Evolutionary conservation across 176 grass and related monocot genomes (phyloP).

Genomic region (Zea luxurians): DNA sequence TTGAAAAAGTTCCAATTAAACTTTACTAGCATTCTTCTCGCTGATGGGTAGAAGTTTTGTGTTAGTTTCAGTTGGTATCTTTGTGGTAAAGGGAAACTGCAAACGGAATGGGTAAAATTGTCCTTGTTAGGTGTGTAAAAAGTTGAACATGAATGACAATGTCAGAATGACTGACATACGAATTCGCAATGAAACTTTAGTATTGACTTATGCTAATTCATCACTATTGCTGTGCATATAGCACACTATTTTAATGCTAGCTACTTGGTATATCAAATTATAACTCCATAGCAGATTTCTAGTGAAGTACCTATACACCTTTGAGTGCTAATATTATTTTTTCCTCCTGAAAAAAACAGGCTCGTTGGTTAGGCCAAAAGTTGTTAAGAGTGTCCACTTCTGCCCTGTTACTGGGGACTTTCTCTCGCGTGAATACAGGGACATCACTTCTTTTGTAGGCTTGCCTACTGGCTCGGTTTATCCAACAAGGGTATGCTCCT

Average conservation of each 20-base stretch:
- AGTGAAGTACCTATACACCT: not conserved
- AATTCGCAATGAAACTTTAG: conserved; percentile 3
- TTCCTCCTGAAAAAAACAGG: conserved; percentile 45
- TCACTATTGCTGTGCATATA: not conserved
- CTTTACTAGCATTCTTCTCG: conserved; percentile 10
- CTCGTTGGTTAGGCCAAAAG: conserved; percentile 87
- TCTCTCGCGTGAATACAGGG: conserved; percentile 85
- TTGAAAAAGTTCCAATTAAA: not conserved
- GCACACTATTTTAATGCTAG: not conserved
- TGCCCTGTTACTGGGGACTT: conserved; percentile 64
- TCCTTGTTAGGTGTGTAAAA: not conserved
- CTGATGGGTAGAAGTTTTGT: not conserved
- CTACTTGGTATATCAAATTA: not conserved
- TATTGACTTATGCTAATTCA: not conserved
- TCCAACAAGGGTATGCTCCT: conserved; percentile 83
- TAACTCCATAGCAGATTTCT: not conserved
- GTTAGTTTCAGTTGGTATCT: not conserved
- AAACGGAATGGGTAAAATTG: not conserved
- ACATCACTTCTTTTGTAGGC: conserved; percentile 87
- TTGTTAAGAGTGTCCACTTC: conserved; percentile 97
- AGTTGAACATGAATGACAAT: not conserved
- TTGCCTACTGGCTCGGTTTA: conserved; percentile 94
- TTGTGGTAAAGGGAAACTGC: not conserved
- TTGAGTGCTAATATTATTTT: conserved; percentile 11
- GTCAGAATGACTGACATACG: not conserved